Conservation (phyloP, 106 monocot species). For the Allium fistulosum region DNA sequence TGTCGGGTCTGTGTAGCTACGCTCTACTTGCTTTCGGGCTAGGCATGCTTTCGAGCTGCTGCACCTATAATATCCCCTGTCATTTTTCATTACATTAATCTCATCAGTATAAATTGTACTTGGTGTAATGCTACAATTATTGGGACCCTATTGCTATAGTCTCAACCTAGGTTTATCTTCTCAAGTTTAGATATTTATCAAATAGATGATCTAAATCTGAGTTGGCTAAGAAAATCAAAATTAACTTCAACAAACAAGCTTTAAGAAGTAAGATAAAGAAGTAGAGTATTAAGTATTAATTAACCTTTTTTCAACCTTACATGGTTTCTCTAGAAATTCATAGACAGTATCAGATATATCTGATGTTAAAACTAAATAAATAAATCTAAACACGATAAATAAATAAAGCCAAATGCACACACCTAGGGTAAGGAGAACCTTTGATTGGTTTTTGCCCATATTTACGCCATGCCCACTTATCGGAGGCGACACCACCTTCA, state of each 20-base stretch:
- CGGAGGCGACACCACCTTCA: slow-evolving; percentile 24
- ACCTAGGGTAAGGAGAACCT: no score
- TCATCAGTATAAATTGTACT: neutral
- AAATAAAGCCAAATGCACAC: slow-evolving; percentile 74
- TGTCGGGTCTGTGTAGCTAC: slow-evolving; percentile 41
- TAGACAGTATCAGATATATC: neutral
- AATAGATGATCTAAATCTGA: neutral
- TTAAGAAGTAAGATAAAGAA: neutral
- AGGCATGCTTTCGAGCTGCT: slow-evolving; percentile 40
- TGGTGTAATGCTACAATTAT: neutral
- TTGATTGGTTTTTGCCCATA: slow-evolving; percentile 39
- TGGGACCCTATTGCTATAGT: neutral
- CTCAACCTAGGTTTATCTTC: neutral
- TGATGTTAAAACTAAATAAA: neutral
- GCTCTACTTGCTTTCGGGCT: slow-evolving; percentile 81
- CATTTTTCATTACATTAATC: neutral
- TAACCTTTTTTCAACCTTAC: neutral
- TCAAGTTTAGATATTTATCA: neutral
- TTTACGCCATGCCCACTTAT: slow-evolving; percentile 89
- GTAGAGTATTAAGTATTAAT: no score
- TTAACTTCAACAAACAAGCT: neutral
- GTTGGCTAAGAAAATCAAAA: neutral
- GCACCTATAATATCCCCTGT: slow-evolving; percentile 59
- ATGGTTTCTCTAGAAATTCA: neutral
- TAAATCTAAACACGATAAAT: slow-evolving; percentile 33